These are phyloP conservation scores for Chara braunii DNA, from an alignment of 139 green algal genomes.

Conservation along the genomic window DNA sequence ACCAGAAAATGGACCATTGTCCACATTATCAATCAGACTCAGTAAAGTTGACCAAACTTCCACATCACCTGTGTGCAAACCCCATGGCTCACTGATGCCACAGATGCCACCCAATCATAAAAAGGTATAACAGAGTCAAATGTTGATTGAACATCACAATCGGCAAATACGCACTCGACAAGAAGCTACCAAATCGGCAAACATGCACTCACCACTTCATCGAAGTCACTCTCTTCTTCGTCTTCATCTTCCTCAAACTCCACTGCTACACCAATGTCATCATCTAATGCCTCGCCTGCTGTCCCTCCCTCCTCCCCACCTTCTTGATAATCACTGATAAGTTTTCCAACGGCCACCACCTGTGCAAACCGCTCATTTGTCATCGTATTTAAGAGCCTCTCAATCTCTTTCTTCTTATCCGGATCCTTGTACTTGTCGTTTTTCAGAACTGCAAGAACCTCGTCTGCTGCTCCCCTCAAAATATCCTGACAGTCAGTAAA, in stretches of 20 bases:
- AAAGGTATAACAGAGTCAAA: no score
- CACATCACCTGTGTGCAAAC: no score
- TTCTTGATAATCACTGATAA: constrained; percentile 78
- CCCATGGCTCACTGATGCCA: no score
- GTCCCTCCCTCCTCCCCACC: constrained; percentile 1
- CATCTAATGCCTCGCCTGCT: constrained; percentile 61
- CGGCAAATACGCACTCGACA: no score
- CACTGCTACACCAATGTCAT: constrained; percentile 88
- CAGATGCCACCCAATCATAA: no score
- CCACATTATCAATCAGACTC: no score
- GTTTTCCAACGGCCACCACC: constrained; percentile 76
- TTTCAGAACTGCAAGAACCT: constrained; percentile 89
- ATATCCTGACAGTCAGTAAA: constrained; percentile 75
- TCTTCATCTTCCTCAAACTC: constrained; percentile 81
- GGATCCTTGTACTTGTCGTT: constrained; percentile 63
- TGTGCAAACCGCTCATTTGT: constrained; percentile 71
- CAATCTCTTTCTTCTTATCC: constrained; percentile 62
- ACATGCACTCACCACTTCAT: no score
- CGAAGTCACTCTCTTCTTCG: constrained; percentile 55
- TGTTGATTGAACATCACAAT: no score
- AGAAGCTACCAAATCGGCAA: no score
- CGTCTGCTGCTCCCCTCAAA: constrained; percentile 86
- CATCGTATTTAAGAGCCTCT: constrained; percentile 63
- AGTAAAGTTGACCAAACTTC: no score
- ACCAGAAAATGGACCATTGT: no score